Evolutionary conservation across 345 rosid species (phyloP).

Genomic region (Gossypium australe): DNA sequence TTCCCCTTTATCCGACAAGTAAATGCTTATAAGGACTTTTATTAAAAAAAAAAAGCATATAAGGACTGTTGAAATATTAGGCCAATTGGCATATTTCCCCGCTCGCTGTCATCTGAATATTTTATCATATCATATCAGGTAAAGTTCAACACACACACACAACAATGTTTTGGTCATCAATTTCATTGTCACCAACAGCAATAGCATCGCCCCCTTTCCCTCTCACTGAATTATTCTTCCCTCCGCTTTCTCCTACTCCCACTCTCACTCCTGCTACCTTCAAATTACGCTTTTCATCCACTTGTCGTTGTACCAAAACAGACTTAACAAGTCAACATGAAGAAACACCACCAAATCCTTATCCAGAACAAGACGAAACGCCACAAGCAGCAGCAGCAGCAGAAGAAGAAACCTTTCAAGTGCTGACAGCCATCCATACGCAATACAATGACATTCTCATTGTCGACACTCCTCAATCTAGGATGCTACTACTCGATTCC

Average conservation of each 20-base stretch:
- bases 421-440: constrained; percentile 50
- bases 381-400: background rate
- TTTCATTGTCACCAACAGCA: background rate
- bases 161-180: background rate
- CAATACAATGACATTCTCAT: constrained; percentile 66
- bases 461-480: constrained; percentile 52
- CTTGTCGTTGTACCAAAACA: background rate
- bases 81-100: background rate
- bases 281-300: background rate
- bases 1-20: too few species aligned
- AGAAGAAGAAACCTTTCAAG: constrained; percentile 43
- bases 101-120: background rate
- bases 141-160: background rate
- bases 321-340: background rate
- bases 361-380: background rate
- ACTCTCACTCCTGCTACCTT: background rate
- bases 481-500: constrained; percentile 77
- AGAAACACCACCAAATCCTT: background rate
- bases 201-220: background rate
- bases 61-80: background rate
- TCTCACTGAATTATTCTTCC: background rate
- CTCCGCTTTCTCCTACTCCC: background rate
- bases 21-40: too few species aligned
- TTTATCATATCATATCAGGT: background rate
- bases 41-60: too few species aligned